Conservation (phyloP, 2,329 filamentous ascomycete genomes). For the Penicillium sp. region DNA sequence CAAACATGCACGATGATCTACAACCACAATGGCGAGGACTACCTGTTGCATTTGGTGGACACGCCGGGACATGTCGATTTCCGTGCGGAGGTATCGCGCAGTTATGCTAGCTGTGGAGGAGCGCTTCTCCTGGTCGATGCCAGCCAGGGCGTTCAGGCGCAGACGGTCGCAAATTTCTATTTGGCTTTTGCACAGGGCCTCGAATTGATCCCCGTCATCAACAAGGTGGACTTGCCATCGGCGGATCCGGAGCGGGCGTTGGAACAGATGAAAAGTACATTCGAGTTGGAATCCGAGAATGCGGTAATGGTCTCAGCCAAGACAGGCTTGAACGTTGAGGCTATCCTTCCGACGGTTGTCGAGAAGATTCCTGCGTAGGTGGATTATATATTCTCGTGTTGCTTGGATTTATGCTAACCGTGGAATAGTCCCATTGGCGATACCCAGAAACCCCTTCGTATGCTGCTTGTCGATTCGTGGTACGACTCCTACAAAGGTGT, state of each 20-base stretch:
- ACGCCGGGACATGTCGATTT: slow-evolving; percentile 98
- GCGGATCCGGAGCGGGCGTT: slow-evolving; percentile 83
- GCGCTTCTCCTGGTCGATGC: slow-evolving; percentile 91
- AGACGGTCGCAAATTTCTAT: slow-evolving; percentile 98
- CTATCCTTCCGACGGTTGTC: slow-evolving; percentile 79
- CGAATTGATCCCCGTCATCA: slow-evolving; percentile 82
- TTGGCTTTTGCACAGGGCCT: slow-evolving; percentile 90
- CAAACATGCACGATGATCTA: slow-evolving; percentile 99
- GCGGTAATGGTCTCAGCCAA: slow-evolving; percentile 84
- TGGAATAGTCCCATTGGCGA: slow-evolving; percentile 62
- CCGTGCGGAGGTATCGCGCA: slow-evolving; percentile 88
- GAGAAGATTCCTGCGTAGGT: slow-evolving; percentile 68
- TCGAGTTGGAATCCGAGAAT: slow-evolving; percentile 76
- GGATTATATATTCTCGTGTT: neutral
- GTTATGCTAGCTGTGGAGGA: slow-evolving; percentile 92
- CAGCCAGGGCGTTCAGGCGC: slow-evolving; percentile 92
- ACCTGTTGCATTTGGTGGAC: slow-evolving; percentile 90
- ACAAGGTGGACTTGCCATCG: slow-evolving; percentile 91
- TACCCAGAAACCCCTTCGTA: slow-evolving; percentile 64
- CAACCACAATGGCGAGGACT: slow-evolving; percentile 77
- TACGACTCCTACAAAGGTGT: slow-evolving; percentile 96
- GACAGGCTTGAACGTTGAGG: slow-evolving; percentile 80
- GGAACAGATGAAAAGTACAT: slow-evolving; percentile 77
- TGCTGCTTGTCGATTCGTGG: slow-evolving; percentile 95
- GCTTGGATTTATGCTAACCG: slow-evolving; percentile 15